Base-by-base conservation (phyloP, 331 rosid genomes). In the Rosa hybrid region DNA sequence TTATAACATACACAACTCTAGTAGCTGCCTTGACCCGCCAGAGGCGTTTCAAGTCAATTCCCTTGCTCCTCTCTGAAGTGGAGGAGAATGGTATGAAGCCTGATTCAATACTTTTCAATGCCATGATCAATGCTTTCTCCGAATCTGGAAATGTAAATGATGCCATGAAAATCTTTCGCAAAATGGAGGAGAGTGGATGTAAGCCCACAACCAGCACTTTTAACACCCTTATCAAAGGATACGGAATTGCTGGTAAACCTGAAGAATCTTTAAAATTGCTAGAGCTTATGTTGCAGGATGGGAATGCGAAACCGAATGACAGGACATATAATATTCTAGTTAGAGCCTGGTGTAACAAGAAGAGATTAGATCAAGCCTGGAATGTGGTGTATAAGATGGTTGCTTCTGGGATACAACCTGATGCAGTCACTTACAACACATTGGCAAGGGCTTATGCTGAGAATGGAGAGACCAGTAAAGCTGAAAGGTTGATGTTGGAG, bases 201-300 rank as follows among this genome's bases (percentile, higher is more conserved):
- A 93, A 88, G 84, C 96, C 99, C 27, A 93, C 94, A 71, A 87
- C 91, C 60, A 90, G 93, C 85, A 95, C 99, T 77, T 95, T 88
- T 81, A 95, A 95, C 80, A 89, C 98, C 54, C 99, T 95, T 76
- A 90, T 95, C 57, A 93, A 93, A 84, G 99, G 99, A 70, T 91
- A 84, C 75, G 98, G 99, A 74, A 79, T 86, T 18, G 87, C 85
- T 23, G 93, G 91, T 78, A 89, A 89, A 83, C 99, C 94, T 71
- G 84, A 91, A 64, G 92, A 90, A 81, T 84, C 96, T 72, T 82
- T 84, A 87, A 86, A 88, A 83, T 59, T 95, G 88, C 87, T 93
- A 71, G 91, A 89, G 86, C 84, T 85, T 83, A 95, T 95, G 99
- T 74, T 68, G 65, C 81, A 68, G 77, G 83, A 85, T 68, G 89